Evolutionary conservation across 495 filamentous ascomycete genomes (phyloP), one percentile per base, ranked within the genome.

Genomic region (Hypoxylon fragiforme): DNA sequence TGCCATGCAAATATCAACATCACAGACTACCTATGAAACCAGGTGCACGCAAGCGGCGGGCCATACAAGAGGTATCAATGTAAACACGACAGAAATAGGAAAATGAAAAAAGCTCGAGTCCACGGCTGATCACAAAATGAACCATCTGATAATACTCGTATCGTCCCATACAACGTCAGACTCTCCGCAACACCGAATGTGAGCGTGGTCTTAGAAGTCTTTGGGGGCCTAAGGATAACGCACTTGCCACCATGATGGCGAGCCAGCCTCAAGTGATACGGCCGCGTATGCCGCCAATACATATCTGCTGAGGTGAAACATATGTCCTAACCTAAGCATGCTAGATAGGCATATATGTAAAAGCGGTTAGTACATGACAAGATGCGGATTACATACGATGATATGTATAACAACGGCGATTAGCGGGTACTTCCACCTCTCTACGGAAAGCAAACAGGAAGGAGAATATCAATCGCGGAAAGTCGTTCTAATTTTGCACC

Each of bases 231-330:
- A 42, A 30, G 53, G 50, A 39, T 48, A 4, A 44, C 31, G 38
- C 36, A 13, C 16, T 16, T 18, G 6, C 28, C 26, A 44, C 31
- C 41, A 22, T 37, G 26, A 15, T 47, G 28, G 21, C 32, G 59
- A 62, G 54, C 54, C 54, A 62, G 54, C 54, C 54, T 57, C 49
- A 50, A 45, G 15, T 35, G 28, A 45, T 50, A 38, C 15, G 22
- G 53, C 50, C 39, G 39, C 49, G 44, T 48, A 44, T 60, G 38
- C 44, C 46, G 39, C 13, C 16, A 26, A 38, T 32, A n/a, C n/a
- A n/a, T n/a, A 39, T n/a, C 28, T 12, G 53, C 37, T 19, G 36
- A 48, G 14, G 11, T 37, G 16, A 21, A 14, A 15, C 39, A 9
- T 21, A n/a, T n/a, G n/a, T n/a, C n/a, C n/a, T n/a, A n/a, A n/a